Conservation (phyloP, 2,329 filamentous ascomycete species). For the Aspergillus ochraceus region DNA sequence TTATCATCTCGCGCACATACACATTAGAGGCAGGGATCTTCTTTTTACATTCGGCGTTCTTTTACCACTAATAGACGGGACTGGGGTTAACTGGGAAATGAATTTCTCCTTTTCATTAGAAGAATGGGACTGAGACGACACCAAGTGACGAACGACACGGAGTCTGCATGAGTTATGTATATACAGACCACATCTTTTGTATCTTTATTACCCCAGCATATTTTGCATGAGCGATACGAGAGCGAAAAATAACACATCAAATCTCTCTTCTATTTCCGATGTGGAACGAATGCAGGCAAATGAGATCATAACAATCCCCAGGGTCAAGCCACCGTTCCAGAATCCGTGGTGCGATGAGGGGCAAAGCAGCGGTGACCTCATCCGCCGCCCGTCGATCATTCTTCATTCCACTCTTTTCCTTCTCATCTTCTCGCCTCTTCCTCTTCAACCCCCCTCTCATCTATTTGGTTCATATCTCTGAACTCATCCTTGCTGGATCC, state of each 20-base stretch:
- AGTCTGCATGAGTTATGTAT: neutral
- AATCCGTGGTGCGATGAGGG: neutral
- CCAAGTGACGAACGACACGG: neutral
- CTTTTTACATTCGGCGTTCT: neutral
- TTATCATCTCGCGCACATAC: neutral
- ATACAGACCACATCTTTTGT: constrained; percentile 1
- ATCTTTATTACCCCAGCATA: neutral
- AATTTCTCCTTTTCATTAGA: neutral
- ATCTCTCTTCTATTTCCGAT: neutral
- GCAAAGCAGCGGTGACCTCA: constrained; percentile 9
- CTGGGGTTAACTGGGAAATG: neutral
- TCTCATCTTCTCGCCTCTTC: neutral
- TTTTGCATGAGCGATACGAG: neutral
- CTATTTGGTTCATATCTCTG: neutral
- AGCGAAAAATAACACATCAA: neutral
- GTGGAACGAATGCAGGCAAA: neutral
- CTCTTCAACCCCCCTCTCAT: neutral
- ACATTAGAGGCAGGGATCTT: constrained; percentile 4
- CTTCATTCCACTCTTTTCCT: neutral
- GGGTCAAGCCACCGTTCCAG: too few species aligned
- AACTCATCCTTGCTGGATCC: neutral
- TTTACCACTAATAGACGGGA: neutral
- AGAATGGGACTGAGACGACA: neutral
- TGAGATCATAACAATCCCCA: neutral
- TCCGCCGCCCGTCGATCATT: constrained; percentile 3